These are phyloP conservation scores for Kernera saxatilis DNA, from an alignment of 345 rosid genomes.

Conservation along the genomic window DNA sequence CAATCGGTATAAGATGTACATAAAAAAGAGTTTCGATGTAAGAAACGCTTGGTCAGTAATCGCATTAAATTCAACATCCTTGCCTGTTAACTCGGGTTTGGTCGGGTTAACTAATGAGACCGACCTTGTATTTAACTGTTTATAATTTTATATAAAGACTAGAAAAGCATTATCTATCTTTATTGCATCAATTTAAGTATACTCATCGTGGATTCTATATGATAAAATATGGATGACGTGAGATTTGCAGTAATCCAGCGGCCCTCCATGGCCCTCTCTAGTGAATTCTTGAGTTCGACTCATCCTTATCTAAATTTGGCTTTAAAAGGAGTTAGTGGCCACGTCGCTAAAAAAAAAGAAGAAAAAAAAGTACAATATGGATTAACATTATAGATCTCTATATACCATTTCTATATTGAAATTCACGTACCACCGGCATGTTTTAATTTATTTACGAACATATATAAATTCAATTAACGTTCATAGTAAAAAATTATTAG, in stretches of 20 bases:
- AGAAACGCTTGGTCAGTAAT: not conserved
- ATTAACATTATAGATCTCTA: too few relatives aligned
- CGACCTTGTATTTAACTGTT: not conserved
- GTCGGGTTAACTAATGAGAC: slow-evolving; percentile 8
- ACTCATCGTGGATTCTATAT: not conserved
- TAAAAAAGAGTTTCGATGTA: not conserved
- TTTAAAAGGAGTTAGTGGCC: not conserved
- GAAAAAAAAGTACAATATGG: too few relatives aligned
- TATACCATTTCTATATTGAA: too few relatives aligned
- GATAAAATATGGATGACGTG: not conserved
- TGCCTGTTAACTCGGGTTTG: slow-evolving; percentile 1
- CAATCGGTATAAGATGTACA: too few relatives aligned
- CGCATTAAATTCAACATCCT: not conserved
- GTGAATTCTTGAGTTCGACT: not conserved
- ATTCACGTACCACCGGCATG: too few relatives aligned
- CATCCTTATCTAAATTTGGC: not conserved
- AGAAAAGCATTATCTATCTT: not conserved
- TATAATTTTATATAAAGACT: not conserved
- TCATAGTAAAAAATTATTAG: too few relatives aligned
- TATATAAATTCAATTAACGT: too few relatives aligned
- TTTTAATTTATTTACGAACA: too few relatives aligned
- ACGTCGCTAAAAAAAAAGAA: too few relatives aligned
- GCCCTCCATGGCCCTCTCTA: not conserved
- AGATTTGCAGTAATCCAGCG: not conserved
- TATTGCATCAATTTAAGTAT: slow-evolving; percentile 5